Base-by-base conservation (phyloP, 345 rosid species). In the Lumnitzera racemosa region DNA sequence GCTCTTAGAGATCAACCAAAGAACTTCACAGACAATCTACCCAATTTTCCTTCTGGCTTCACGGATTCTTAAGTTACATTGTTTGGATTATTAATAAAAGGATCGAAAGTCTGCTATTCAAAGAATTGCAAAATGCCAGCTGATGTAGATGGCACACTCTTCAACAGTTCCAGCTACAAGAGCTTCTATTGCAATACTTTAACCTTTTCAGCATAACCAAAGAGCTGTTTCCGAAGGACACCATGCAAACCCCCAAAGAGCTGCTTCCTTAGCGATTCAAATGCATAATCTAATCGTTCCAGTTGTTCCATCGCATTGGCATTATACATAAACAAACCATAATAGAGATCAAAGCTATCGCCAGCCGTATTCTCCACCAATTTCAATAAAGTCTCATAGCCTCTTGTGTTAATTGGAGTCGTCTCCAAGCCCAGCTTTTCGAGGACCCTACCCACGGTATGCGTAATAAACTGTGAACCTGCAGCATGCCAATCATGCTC, bases 401-500 rank as follows among this genome's bases (percentile, higher is more conserved):
- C 98, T 64, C 72, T 88, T 5, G 89, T 86, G 75, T 84, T 75
- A 15, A 85, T 64, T 8, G 87, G 91, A 10, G 91, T 82, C 8
- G 94, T 58, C 51, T 77, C 83, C 76, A 86, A 60, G 12, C 57
- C 61, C 67, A 88, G 68, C 83, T 78, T 86, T 74, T 88, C 95
- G 61, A 88, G 64, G 63, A 81, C 69, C 70, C 95, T 80, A 61
- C 96, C 95, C 63, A 80, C 67, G 3, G 94, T 88, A 65, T 91
- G 96, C 5, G 96, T 84, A 52, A 88, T 80, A 58, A 91, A 91
- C 76, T 91, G 98, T 0, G 94, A 82, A 31, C 89, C 96, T 15
- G 94, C 94, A 4, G 94, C 97, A 64, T 90, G 73, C 77, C 78
- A 14, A 70, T 90, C 97, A 63, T 90, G 96, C 69, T 90, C 94